Base-by-base conservation (phyloP, 2,329 filamentous ascomycete genomes). In the Colletotrichum truncatum region DNA sequence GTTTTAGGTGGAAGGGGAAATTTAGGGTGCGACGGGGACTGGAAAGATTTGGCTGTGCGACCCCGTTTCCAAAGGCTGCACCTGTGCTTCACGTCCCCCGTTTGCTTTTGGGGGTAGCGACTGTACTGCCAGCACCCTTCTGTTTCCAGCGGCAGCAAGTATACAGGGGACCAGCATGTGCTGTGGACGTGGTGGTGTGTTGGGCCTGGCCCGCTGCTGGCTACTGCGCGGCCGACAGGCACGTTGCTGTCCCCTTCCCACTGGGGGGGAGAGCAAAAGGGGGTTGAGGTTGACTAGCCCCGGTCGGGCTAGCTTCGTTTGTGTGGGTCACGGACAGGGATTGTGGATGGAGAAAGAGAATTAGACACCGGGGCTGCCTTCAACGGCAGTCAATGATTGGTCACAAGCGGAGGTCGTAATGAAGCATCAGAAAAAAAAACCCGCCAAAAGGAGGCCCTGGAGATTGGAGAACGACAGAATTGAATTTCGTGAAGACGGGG, bases 1-100 rank as follows among this genome's bases (percentile, higher is more conserved):
- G 64, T 54, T 58, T 64, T 64, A 54, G 64, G 66, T 64, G 66
- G 57, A 67, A 67, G 64, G 65, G 67, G 67, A 68, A 68, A 67
- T 67, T 68, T 68, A 54, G 67, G 60, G 60, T 65, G 52, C 63
- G 36, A 66, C 57, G 62, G 58, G 51, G 43, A 39, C 41, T 32
- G 45, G 34, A 64, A 64, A 66, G 63, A 64, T 67, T 64, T 67
- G 38, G 38, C 49, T 63, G 60, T 36, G 58, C 58, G 36, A 64
- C 64, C 54, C 53, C 46, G 36, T 66, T 63, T 52, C 54, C 38
- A 26, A 21, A 14, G 38, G 43, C 11, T 26, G 43, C 43, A 52
- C 48, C 48, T 38, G 18, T 25, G 48, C 18, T 23, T 26, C 18
- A n/a, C n/a, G 32, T 28, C 18, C 18, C n/a, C 36, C 52, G 34